Base-by-base conservation (phyloP, 2,329 filamentous ascomycete species). In the Chaetomium strumarium region DNA sequence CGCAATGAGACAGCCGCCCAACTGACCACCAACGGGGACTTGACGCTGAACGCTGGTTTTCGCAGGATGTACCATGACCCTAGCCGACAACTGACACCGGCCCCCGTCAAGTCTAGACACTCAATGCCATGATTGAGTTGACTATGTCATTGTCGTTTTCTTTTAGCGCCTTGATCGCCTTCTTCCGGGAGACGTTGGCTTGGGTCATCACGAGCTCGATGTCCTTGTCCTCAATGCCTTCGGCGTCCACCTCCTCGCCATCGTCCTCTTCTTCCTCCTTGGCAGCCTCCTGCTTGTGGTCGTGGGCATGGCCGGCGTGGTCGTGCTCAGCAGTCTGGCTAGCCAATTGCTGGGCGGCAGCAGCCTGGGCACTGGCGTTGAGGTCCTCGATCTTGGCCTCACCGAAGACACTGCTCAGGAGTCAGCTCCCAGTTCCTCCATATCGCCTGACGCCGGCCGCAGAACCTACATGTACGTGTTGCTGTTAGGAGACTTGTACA, bases 61-160 rank as follows among this genome's bases (percentile, higher is more conserved):
- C 13, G 24, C 45, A 24, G 24, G 49, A 51, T 46, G 45, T 49
- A 53, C 43, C 50, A 31, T 20, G 9, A 48, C 20, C 29, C 29
- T 36, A 46, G 45, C 13, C 12, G 37, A 49, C 24, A 33, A 42
- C 49, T 14, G 14, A 37, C 7, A 37, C 37, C 16, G 29, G 47
- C 46, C 43, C 51, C 51, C 41, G 13, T 12, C 47, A 37, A 49
- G 16, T 34, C 70, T 78, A 91, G 80, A 90, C 85, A 79, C 87
- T 90, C 72, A 99, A 78, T 64, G 92, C 91, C 93, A 99, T 99
- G 78, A 99, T 99, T 66, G 93, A 96, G 82, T 99, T 99, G 80
- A 99, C 93, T 77, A 99, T 99, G 72, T 99, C 93, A 69, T 97
- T 96, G 77, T 97, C 92, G 71, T 99, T 99, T 80, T 97, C 93